Evolutionary conservation across 441 rosid species (phyloP), one percentile per base, ranked within the genome.

Genomic region (Euphorbia neoarborescens): DNA sequence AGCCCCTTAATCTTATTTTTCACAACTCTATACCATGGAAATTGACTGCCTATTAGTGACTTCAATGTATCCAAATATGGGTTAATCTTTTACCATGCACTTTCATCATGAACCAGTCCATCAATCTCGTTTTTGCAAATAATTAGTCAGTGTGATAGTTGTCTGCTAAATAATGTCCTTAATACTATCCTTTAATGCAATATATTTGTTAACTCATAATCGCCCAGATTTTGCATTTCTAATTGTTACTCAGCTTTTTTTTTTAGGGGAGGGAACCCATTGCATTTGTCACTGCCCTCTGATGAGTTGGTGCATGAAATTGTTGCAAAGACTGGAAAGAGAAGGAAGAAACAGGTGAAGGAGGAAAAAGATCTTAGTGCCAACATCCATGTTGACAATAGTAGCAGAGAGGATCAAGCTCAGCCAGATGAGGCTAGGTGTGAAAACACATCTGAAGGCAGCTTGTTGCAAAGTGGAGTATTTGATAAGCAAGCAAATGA

Each of bases 311-410:
- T 9, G 51, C 38, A 64, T 46, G 57, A 22, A 38, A 65, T 59
- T 70, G 62, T 14, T 62, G 76, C 24, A 38, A 73, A 60, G 40
- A 67, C 73, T 42, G 70, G 62, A 72, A 78, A 66, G 74, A 78
- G 67, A 77, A 77, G 11, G 54, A 72, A 76, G 66, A 66, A 40
- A n/a, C 62, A 0, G 37, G 63, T 27, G 10, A 69, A 83, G 70
- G 74, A 50, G 67, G 66, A 54, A 9, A 65, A 56, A 54, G 13
- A 22, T 67, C 62, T 60, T 32, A 59, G 53, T 38, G 54, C 19
- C 72, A 79, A 56, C 40, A 70, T 20, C 50, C 17, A 24, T 19
- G 4, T 24, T 3, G 35, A 42, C n/a, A 61, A 42, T 58, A 54
- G 53, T 53, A 22, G 37, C 27, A 59, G 53, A 70, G 67, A 76